Conservation (phyloP, 768 basidiomycete genomes). For the Mycena amicta region DNA sequence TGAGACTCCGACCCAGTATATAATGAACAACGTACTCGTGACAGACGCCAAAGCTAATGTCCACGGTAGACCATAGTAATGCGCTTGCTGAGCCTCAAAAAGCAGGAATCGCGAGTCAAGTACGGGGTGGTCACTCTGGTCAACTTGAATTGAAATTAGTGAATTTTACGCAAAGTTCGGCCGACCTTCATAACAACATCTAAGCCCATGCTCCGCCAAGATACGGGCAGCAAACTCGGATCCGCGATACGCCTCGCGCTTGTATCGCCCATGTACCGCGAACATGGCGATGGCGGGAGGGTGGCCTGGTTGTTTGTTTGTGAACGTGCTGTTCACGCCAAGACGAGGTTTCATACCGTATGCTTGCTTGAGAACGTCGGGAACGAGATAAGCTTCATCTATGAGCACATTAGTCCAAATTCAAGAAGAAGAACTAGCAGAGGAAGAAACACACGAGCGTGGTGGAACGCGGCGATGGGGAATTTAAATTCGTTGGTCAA, state of each 20-base stretch:
- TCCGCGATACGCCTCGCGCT: slow-evolving; percentile 65
- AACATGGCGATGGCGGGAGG: slow-evolving; percentile 78
- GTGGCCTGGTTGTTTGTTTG: slow-evolving; percentile 34
- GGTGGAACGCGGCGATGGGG: slow-evolving; percentile 74
- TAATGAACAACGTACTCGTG: slow-evolving; percentile 64
- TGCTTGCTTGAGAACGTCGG: slow-evolving; percentile 69
- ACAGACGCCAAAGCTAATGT: slow-evolving; percentile 64
- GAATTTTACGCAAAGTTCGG: too few species aligned
- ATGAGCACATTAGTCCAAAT: neutral
- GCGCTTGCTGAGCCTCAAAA: slow-evolving; percentile 71
- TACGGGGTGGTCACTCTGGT: slow-evolving; percentile 55
- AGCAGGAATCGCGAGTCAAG: slow-evolving; percentile 66
- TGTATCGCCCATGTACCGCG: slow-evolving; percentile 58
- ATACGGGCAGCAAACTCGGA: slow-evolving; percentile 79
- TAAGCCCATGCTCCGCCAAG: slow-evolving; percentile 69
- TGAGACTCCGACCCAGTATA: slow-evolving; percentile 59
- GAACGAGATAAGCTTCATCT: slow-evolving; percentile 78
- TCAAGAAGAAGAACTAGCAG: neutral
- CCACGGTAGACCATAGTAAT: slow-evolving; percentile 63
- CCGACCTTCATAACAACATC: slow-evolving; percentile 81
- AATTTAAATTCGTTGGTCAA: slow-evolving; percentile 84
- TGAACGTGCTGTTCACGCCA: neutral
- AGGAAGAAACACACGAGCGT: slow-evolving; percentile 42
- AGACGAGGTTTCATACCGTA: slow-evolving; percentile 44
- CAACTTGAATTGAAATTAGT: too few species aligned